Evolutionary conservation across 768 basidiomycete species (phyloP).

Genomic region (Hypsizygus marmoreus): DNA sequence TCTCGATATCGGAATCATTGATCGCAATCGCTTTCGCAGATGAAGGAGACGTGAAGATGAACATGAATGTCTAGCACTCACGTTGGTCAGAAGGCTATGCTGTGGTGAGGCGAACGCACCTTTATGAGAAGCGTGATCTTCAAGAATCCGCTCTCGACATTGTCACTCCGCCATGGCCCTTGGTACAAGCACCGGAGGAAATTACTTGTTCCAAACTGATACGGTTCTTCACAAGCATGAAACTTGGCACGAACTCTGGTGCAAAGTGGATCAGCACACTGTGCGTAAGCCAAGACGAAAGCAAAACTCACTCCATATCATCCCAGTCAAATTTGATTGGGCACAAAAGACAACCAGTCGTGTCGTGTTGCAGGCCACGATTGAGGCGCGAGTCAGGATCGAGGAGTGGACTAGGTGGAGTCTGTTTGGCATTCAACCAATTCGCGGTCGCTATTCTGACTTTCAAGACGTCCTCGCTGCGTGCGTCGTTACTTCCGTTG

Average conservation of each 20-base stretch:
- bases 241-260: slow-evolving; percentile 21
- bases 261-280: background rate
- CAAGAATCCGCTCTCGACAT: slow-evolving; percentile 20
- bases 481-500: slow-evolving; percentile 21
- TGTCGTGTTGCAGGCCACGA: slow-evolving; percentile 23
- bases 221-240: slow-evolving; percentile 8
- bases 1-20: slow-evolving; percentile 12
- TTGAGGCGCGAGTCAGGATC: slow-evolving; percentile 8
- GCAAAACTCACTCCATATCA: slow-evolving; percentile 17
- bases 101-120: slow-evolving; percentile 13
- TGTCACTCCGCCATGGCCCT: slow-evolving; percentile 6
- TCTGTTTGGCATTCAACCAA: slow-evolving; percentile 19
- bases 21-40: slow-evolving; percentile 15
- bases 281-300: background rate
- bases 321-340: slow-evolving; percentile 28
- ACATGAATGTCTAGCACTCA: slow-evolving; percentile 16
- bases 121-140: slow-evolving; percentile 21
- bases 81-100: background rate
- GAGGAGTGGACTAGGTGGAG: slow-evolving; percentile 7
- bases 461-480: slow-evolving; percentile 23
- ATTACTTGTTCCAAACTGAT: slow-evolving; percentile 8
- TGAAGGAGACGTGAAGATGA: slow-evolving; percentile 19
- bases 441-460: slow-evolving; percentile 19
- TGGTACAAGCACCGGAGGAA: slow-evolving; percentile 20
- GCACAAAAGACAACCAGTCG: slow-evolving; percentile 28